Evolutionary conservation across 1,284 basidiomycete genomes (phyloP), one percentile per base, ranked within the genome.

Genomic region (Inonotus obliquus): DNA sequence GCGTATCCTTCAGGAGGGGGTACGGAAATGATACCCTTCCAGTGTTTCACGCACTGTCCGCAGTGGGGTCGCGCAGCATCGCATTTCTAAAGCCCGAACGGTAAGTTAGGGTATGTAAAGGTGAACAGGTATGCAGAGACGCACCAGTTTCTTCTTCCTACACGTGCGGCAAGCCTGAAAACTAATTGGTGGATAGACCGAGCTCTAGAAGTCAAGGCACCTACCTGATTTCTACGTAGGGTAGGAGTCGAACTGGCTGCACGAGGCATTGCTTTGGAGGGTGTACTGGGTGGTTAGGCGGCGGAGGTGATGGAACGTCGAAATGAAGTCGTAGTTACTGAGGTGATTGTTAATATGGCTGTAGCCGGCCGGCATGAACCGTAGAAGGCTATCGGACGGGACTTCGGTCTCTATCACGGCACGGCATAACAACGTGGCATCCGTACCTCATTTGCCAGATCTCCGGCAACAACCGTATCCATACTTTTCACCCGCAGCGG

Each of bases 31-130:
- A 85, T 72, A n/a, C 86, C 82, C 66, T 89, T 84, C 88, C 89
- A 91, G 68, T 69, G 91, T 87, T 88, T 91, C 60, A 90, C 81
- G 69, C 90, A 92, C 52, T 90, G 92, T 45, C 85, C 81, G 71
- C 90, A 92, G 70, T 92, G 89, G 10, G 89, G 89, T 63, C 91
- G 83, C 53, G 84, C 81, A 49, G 89, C 89, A 72, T 92, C 90
- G 67, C 89, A 92, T 88, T 90, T 92, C 89, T 92, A 54, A 60
- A 56, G 59, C 49, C 19, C 17, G 2, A 66, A 32, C 32, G 29
- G 39, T 60, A 56, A 39, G 39, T 41, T 37, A 35, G n/a, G 68
- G 54, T 63, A 45, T 57, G 41, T 44, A 2, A 57, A 57, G 21
- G 13, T 7, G 53, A 59, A 62, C 54, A 21, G 54, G 32, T 25